Percentiles rank a stretch among this genome's conserved stretches.
These are phyloP conservation scores for Mycena kentingensis DNA, from an alignment of 768 basidiomycete genomes.

Conservation along the genomic window DNA sequence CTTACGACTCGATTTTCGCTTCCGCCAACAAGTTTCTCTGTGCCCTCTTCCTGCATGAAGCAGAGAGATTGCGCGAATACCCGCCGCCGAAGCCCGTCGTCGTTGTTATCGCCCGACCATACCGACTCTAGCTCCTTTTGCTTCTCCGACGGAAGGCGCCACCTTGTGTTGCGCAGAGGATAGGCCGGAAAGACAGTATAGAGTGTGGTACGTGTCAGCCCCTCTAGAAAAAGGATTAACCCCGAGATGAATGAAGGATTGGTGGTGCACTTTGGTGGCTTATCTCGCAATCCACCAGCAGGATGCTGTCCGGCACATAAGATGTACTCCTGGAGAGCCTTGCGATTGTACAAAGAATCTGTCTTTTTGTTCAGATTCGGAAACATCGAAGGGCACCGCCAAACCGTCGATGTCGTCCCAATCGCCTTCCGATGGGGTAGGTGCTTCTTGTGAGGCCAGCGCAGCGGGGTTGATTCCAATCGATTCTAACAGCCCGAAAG, in stretches of 20 bases:
- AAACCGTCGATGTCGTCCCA: slow-evolving; percentile 79
- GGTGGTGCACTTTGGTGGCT: slow-evolving; percentile 94
- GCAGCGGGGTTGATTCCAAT: slow-evolving; percentile 41
- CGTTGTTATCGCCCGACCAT: slow-evolving; percentile 42
- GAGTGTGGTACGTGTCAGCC: slow-evolving; percentile 95
- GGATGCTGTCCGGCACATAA: slow-evolving; percentile 84
- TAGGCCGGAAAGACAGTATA: slow-evolving; percentile 89
- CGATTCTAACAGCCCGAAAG: slow-evolving; percentile 76
- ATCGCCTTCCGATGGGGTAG: slow-evolving; percentile 27
- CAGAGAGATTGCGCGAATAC: slow-evolving; percentile 58
- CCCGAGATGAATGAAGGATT: no score
- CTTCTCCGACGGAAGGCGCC: slow-evolving; percentile 43
- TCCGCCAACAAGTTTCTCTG: slow-evolving; percentile 57
- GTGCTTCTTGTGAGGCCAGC: slow-evolving; percentile 37
- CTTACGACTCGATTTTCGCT: slow-evolving; percentile 64
- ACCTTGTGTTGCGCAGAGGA: slow-evolving; percentile 87
- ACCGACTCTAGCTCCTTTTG: slow-evolving; percentile 33
- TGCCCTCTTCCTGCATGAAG: slow-evolving; percentile 72
- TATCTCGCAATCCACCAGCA: slow-evolving; percentile 88
- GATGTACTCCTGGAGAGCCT: slow-evolving; percentile 85
- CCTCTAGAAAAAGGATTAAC: slow-evolving; percentile 42
- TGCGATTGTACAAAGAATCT: slow-evolving; percentile 58
- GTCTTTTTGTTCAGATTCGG: background rate
- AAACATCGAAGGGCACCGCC: slow-evolving; percentile 19
- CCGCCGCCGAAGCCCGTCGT: slow-evolving; percentile 26